phyloP scores from a whole-genome alignment of 2,329 filamentous ascomycete species.

The Botryosphaeria dothidea region DNA sequence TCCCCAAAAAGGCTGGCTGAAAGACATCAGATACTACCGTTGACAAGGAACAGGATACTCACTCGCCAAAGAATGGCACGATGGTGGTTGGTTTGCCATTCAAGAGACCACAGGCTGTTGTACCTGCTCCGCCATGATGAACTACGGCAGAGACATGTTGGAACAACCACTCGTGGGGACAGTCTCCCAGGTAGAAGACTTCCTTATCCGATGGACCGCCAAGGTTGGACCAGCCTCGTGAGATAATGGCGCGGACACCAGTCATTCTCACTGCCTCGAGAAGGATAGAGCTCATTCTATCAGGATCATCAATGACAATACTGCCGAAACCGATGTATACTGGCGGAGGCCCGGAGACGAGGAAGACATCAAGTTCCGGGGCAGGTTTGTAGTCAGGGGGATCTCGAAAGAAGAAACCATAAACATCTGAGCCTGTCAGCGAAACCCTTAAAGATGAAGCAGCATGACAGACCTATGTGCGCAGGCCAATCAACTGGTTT shows the following conservation, averaged over 20 bases:
- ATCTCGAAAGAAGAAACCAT: constrained; percentile 49
- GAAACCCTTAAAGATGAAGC: constrained; percentile 23
- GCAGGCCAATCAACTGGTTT: constrained; percentile 44
- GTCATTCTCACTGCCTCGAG: constrained; percentile 46
- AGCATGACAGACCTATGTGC: constrained; percentile 37
- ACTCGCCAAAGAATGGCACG: constrained; percentile 59
- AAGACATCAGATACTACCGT: background rate
- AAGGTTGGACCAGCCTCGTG: constrained; percentile 54
- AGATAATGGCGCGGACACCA: constrained; percentile 51
- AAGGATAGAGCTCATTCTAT: constrained; percentile 46
- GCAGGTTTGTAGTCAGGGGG: constrained; percentile 40
- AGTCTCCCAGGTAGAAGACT: constrained; percentile 55
- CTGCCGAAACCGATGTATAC: constrained; percentile 60
- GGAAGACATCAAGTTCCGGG: constrained; percentile 44
- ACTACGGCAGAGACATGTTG: constrained; percentile 57
- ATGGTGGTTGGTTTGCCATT: constrained; percentile 56
- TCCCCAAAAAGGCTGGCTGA: constrained; percentile 55
- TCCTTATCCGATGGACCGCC: constrained; percentile 30
- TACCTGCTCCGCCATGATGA: constrained; percentile 62
- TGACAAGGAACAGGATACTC: background rate
- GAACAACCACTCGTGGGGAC: constrained; percentile 61
- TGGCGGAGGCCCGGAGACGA: constrained; percentile 49
- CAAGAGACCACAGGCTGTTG: constrained; percentile 56
- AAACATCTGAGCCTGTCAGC: constrained; percentile 33
- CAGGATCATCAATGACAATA: constrained; percentile 56